Evolutionary conservation across 306 rosid species (phyloP).

Genomic region (Cicer judaicum): DNA sequence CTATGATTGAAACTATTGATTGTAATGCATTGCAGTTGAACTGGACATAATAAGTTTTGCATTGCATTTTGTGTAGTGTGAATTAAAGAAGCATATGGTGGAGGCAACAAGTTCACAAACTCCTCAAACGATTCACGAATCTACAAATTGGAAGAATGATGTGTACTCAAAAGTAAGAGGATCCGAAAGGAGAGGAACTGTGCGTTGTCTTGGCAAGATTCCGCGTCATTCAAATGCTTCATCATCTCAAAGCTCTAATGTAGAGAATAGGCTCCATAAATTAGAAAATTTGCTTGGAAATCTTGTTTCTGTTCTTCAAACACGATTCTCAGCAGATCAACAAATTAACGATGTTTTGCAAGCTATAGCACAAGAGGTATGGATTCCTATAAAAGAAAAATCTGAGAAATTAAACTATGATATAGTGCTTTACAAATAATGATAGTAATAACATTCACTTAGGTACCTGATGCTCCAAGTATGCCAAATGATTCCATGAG

Average conservation of each 20-base stretch:
- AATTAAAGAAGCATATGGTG: conserved; percentile 34
- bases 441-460: neutral
- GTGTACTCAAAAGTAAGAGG: conserved; percentile 3
- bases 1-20: neutral
- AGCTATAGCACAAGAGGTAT: conserved; percentile 38
- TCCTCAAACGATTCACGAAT: conserved; percentile 17
- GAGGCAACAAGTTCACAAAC: conserved; percentile 11
- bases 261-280: conserved; percentile 6
- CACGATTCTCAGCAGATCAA: conserved; percentile 16
- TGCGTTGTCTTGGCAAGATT: conserved; percentile 22
- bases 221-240: neutral
- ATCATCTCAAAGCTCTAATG: neutral
- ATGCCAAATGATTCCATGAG: conserved; percentile 1
- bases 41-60: conserved; percentile 3
- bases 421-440: neutral
- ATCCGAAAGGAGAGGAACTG: conserved; percentile 26
- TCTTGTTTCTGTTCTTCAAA: conserved; percentile 33
- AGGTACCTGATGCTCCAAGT: conserved; percentile 13
- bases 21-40: neutral
- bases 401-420: neutral
- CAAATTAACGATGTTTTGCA: conserved; percentile 27
- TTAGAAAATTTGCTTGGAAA: conserved; percentile 32
- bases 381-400: neutral
- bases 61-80: conserved; percentile 12
- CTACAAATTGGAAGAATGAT: conserved; percentile 20